These are phyloP conservation scores for Penicillium pancosmium DNA, from an alignment of 495 filamentous ascomycete genomes.

Conservation along the genomic window DNA sequence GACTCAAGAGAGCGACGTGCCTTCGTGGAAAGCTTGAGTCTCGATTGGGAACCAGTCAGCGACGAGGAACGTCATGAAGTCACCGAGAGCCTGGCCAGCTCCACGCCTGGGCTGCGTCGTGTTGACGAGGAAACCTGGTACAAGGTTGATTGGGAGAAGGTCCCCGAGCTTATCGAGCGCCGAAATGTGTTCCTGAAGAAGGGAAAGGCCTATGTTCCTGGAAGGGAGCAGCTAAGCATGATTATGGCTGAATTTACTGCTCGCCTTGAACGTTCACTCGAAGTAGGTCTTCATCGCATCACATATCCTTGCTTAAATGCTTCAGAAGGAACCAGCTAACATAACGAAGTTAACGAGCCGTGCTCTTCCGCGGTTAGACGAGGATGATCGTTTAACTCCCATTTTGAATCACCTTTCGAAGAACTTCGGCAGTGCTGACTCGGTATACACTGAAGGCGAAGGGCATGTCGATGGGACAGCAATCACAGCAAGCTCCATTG, in stretches of 20 bases:
- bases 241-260: constrained; percentile 83
- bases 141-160: constrained; percentile 92
- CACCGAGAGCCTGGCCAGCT: constrained; percentile 53
- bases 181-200: constrained; percentile 73
- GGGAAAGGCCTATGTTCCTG: constrained; percentile 92
- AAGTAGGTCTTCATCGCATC: constrained; percentile 53
- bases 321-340: constrained; percentile 3
- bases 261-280: constrained; percentile 75
- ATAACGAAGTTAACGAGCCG: constrained; percentile 72
- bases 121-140: constrained; percentile 84
- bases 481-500: constrained; percentile 78
- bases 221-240: constrained; percentile 81
- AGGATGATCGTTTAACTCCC: constrained; percentile 92
- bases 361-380: constrained; percentile 88
- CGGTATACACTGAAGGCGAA: constrained; percentile 66
- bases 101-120: constrained; percentile 54
- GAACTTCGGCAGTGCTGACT: constrained; percentile 89
- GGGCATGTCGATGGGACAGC: constrained; percentile 63
- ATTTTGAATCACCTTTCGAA: constrained; percentile 91
- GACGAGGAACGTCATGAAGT: constrained; percentile 72
- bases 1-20: constrained; percentile 65
- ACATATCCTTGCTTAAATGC: neutral
- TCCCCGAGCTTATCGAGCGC: constrained; percentile 85
- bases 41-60: constrained; percentile 80
- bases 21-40: constrained; percentile 76